phyloP scores from a whole-genome alignment of 2,329 filamentous ascomycete species.

The Colletotrichum tanaceti region DNA sequence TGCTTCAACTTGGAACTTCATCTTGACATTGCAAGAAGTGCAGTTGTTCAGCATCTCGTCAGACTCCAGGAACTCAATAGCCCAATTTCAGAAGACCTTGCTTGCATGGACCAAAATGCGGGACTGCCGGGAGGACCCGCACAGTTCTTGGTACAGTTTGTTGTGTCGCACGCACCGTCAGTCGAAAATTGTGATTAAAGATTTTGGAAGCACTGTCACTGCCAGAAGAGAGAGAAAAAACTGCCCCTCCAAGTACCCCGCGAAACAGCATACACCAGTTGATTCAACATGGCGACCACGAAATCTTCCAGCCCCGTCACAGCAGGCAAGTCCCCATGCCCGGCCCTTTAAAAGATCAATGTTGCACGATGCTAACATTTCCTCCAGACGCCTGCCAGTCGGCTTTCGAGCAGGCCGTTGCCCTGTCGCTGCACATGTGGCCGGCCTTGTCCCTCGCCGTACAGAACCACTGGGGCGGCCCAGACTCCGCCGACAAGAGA shows the following conservation, averaged over 20 bases:
- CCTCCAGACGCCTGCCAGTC: constrained; percentile 53
- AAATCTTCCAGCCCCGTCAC: constrained; percentile 34
- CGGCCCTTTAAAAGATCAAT: not conserved
- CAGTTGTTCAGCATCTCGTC: not conserved
- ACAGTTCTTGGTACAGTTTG: constrained; percentile 26
- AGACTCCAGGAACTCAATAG: not conserved
- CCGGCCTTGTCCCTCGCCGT: constrained; percentile 88
- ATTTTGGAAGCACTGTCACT: constrained; percentile 30
- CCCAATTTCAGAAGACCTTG: constrained; percentile 35
- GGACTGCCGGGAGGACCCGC: constrained; percentile 17
- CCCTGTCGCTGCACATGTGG: constrained; percentile 88
- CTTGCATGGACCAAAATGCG: constrained; percentile 13
- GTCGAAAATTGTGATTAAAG: constrained; percentile 35
- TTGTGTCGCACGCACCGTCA: constrained; percentile 32
- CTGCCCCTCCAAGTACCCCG: constrained; percentile 39
- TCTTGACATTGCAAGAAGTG: no score
- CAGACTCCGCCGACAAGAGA: constrained; percentile 85
- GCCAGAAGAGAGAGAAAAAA: not conserved
- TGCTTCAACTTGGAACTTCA: not conserved
- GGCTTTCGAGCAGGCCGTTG: constrained; percentile 87
- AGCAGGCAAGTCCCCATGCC: constrained; percentile 22
- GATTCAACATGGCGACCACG: constrained; percentile 39
- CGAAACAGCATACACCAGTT: constrained; percentile 18
- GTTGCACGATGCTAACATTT: constrained; percentile 2
- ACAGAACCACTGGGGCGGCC: constrained; percentile 87